A percentile compares a stretch with the other conserved stretches of the same genome.
Evolutionary conservation across 2,329 filamentous ascomycete genomes (phyloP).

Genomic region (Bipolaris gigantea): DNA sequence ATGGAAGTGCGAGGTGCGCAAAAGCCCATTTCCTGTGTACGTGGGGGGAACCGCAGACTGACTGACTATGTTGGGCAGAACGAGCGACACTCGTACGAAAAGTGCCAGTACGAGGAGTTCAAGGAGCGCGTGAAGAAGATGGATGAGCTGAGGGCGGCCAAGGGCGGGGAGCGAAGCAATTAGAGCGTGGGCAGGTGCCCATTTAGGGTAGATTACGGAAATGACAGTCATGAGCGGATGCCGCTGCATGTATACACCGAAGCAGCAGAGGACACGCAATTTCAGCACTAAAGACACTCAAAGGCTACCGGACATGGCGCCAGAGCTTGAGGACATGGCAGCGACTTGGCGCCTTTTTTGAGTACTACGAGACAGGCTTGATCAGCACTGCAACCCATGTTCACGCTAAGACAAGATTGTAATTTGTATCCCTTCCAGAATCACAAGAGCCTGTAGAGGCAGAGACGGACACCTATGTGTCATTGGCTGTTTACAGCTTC

Average conservation of each 20-base stretch:
- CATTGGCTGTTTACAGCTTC: conserved; percentile 27
- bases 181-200: conserved; percentile 42
- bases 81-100: conserved; percentile 97
- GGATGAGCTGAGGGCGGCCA: conserved; percentile 88
- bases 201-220: not conserved
- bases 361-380: not conserved
- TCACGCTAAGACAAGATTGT: not conserved
- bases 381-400: not conserved
- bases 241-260: conserved; percentile 41
- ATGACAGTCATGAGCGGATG: conserved; percentile 3
- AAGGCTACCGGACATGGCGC: not conserved
- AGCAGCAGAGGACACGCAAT: conserved; percentile 20
- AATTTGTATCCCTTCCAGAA: not conserved
- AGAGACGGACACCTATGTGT: not conserved
- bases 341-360: not conserved
- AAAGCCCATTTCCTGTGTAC: not conserved
- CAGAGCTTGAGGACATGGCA: not conserved
- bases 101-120: conserved; percentile 99
- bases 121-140: conserved; percentile 98
- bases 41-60: not conserved
- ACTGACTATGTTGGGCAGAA: conserved; percentile 60
- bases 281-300: not conserved
- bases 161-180: conserved; percentile 84
- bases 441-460: not conserved
- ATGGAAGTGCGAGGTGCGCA: conserved; percentile 92